Evolutionary conservation across 2,329 filamentous ascomycete species (phyloP).

Genomic region (Spiromastix sp.): DNA sequence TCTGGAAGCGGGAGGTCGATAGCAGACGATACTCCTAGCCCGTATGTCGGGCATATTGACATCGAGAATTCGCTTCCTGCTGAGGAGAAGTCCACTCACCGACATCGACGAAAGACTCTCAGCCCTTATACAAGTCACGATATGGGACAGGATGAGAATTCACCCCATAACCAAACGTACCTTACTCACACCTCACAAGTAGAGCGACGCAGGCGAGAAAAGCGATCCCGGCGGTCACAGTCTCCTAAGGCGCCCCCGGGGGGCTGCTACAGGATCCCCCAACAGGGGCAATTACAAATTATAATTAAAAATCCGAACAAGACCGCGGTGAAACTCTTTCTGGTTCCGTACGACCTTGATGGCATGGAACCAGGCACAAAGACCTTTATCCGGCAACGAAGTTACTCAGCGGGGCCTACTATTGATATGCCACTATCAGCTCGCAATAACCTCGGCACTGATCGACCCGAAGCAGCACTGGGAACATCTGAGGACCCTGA

Average conservation of each 20-base stretch:
- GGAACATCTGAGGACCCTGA: constrained; percentile 28
- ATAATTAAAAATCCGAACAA: constrained; percentile 98
- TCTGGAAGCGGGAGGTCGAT: constrained; percentile 54
- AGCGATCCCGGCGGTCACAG: constrained; percentile 49
- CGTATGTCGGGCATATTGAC: constrained; percentile 89
- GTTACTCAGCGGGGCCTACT: constrained; percentile 78
- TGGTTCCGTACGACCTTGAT: constrained; percentile 82
- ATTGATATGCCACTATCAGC: constrained; percentile 55
- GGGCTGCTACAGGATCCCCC: constrained; percentile 86
- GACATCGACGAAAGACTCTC: constrained; percentile 29
- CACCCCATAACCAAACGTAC: constrained; percentile 5
- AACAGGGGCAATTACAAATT: constrained; percentile 89
- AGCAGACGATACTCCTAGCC: constrained; percentile 77
- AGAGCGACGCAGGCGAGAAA: constrained; percentile 40
- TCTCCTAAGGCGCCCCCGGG: constrained; percentile 63
- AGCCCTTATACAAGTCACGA: constrained; percentile 15
- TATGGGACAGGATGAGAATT: constrained; percentile 9
- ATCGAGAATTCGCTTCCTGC: constrained; percentile 66
- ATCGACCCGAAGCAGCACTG: constrained; percentile 44
- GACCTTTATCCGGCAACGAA: constrained; percentile 89
- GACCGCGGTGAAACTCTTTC: constrained; percentile 90
- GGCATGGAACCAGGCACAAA: constrained; percentile 93
- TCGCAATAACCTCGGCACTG: constrained; percentile 36
- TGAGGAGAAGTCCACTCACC: constrained; percentile 29
- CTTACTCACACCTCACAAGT: constrained; percentile 17